These are phyloP conservation scores for Blastocystis hominis DNA, from an alignment of 352 stramenopile genomes.

Conservation along the genomic window DNA sequence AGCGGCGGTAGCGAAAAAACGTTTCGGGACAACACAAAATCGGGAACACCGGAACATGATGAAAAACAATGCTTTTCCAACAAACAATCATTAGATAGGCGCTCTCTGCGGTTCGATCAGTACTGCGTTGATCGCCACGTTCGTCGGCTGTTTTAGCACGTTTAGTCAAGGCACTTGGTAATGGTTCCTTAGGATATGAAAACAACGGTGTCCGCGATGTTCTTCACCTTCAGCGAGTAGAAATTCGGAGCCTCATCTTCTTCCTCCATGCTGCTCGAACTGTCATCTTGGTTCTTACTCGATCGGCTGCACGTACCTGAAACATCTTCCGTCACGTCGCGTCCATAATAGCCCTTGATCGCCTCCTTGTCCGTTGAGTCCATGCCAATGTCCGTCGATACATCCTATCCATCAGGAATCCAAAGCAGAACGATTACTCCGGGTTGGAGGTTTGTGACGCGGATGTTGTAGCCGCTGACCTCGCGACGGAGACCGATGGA, in stretches of 20 bases:
- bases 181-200: slow-evolving; percentile 52
- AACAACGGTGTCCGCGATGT: slow-evolving; percentile 21
- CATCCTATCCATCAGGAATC: background rate
- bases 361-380: slow-evolving; percentile 47
- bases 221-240: background rate
- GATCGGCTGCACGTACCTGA: background rate
- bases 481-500: slow-evolving; percentile 42
- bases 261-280: background rate
- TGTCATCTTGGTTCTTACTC: background rate
- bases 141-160: slow-evolving; percentile 23
- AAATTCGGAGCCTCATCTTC: background rate
- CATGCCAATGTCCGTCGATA: slow-evolving; percentile 51
- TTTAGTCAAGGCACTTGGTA: background rate
- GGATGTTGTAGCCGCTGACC: slow-evolving; percentile 51
- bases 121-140: slow-evolving; percentile 36
- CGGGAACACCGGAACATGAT: slow-evolving; percentile 15
- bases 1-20: background rate
- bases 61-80: background rate
- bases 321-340: background rate
- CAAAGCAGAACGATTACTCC: background rate
- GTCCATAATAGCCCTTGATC: background rate
- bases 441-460: slow-evolving; percentile 52
- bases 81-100: slow-evolving; percentile 1
- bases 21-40: background rate
- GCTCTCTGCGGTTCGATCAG: slow-evolving; percentile 24